These are phyloP conservation scores for Mimosa bimucronata DNA, from an alignment of 306 rosid genomes.

Conservation along the genomic window DNA sequence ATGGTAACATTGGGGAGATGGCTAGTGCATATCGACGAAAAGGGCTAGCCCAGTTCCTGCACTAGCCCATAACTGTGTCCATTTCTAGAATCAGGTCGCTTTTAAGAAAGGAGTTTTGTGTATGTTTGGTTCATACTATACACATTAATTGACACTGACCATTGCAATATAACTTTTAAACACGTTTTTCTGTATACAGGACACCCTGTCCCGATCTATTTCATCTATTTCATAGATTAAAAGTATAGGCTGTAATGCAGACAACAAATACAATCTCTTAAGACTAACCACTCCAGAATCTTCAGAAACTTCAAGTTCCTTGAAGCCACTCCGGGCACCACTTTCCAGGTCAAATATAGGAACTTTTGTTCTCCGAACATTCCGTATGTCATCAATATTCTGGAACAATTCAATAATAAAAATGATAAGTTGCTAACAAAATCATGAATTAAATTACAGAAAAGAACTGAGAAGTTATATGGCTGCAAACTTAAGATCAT, in stretches of 20 bases:
- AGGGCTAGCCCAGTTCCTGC: background rate
- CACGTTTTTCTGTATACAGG: background rate
- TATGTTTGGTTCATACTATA: background rate
- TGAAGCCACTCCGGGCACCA: conserved; percentile 90
- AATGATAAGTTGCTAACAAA: conserved; percentile 29
- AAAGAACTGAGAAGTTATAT: background rate
- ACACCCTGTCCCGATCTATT: background rate
- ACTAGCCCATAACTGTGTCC: background rate
- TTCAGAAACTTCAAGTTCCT: conserved; percentile 97
- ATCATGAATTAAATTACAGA: conserved; percentile 10
- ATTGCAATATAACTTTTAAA: background rate
- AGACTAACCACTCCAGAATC: conserved; percentile 98
- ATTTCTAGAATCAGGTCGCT: background rate
- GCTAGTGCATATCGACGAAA: background rate
- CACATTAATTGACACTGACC: background rate
- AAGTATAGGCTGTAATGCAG: conserved; percentile 10
- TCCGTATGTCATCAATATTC: conserved; percentile 92
- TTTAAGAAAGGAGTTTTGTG: background rate
- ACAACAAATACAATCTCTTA: conserved; percentile 29
- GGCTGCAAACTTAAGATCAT: background rate
- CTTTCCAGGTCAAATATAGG: conserved; percentile 94
- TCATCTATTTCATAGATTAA: conserved; percentile 1
- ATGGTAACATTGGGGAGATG: background rate
- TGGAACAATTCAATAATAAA: conserved; percentile 52
- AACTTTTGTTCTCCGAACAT: conserved; percentile 80